These are phyloP conservation scores for Pterula multifida DNA, from an alignment of 1,284 basidiomycete species.

Conservation along the genomic window DNA sequence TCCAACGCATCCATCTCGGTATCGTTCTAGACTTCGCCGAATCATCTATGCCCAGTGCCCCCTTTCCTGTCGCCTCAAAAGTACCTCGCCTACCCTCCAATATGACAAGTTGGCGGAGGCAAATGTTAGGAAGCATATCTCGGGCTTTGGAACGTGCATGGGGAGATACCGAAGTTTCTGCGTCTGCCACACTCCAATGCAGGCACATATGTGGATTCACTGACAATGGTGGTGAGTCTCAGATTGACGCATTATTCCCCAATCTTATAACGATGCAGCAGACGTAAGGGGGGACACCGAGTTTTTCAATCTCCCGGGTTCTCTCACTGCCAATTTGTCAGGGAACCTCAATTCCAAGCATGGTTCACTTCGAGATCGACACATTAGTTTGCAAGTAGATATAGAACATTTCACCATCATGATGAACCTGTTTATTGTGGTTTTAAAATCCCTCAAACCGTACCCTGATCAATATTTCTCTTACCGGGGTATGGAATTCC, in stretches of 20 bases:
- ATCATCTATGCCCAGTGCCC: background rate
- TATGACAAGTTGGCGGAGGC: slow-evolving; percentile 48
- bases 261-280: slow-evolving; percentile 6
- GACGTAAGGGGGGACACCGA: slow-evolving; percentile 14
- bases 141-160: slow-evolving; percentile 58
- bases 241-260: background rate
- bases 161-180: slow-evolving; percentile 45
- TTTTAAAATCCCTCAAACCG: background rate
- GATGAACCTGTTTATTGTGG: background rate
- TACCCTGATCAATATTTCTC: background rate
- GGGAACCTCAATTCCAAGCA: slow-evolving; percentile 46
- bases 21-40: background rate
- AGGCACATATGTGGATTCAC: slow-evolving; percentile 35
- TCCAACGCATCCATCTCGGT: background rate
- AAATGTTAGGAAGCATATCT: slow-evolving; percentile 43
- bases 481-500: background rate
- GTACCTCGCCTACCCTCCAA: slow-evolving; percentile 25
- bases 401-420: slow-evolving; percentile 12
- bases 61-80: slow-evolving; percentile 5
- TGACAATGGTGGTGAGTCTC: slow-evolving; percentile 11
- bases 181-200: slow-evolving; percentile 37
- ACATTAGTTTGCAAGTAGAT: slow-evolving; percentile 34
- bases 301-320: slow-evolving; percentile 33
- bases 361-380: slow-evolving; percentile 40
- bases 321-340: slow-evolving; percentile 32